Conservation (phyloP, 257 asterid species). For the Solanum chmielewskii region DNA sequence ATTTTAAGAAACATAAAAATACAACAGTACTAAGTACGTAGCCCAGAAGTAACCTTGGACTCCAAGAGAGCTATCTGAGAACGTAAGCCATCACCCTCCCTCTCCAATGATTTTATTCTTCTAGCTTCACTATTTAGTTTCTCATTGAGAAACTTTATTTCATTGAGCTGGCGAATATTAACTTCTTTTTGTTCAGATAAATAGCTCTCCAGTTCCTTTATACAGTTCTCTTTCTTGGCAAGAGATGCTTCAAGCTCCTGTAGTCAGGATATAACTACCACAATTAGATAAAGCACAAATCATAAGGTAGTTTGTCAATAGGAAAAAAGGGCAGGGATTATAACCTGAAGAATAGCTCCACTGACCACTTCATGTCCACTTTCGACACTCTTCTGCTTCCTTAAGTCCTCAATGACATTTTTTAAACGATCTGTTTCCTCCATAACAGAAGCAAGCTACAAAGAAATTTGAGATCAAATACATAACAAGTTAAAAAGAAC, state of each 20-base stretch:
- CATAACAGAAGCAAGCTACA: conserved; percentile 55
- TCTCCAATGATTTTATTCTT: conserved; percentile 79
- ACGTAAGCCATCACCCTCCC: conserved; percentile 82
- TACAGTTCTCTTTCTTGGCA: conserved; percentile 60
- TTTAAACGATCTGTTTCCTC: conserved; percentile 65
- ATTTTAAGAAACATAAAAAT: neutral
- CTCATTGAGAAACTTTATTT: conserved; percentile 67
- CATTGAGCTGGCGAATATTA: conserved; percentile 54
- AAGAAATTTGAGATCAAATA: conserved; percentile 7
- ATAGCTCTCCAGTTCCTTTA: conserved; percentile 58
- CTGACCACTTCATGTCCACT: conserved; percentile 39
- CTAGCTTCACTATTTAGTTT: conserved; percentile 66
- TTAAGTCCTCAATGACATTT: conserved; percentile 35
- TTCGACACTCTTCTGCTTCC: conserved; percentile 34
- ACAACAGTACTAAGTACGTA: neutral
- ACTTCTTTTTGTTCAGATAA: conserved; percentile 46
- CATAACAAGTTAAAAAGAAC: neutral
- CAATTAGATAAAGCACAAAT: neutral
- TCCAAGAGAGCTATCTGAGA: conserved; percentile 91
- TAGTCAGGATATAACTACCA: conserved; percentile 7
- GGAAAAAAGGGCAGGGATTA: neutral
- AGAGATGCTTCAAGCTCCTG: conserved; percentile 85
- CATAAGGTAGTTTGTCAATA: neutral
- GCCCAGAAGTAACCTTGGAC: conserved; percentile 61
- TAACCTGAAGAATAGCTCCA: conserved; percentile 54